phyloP scores from a whole-genome alignment of 192 early-diverging fungal genomes.

The Chytriomyces sp. region DNA sequence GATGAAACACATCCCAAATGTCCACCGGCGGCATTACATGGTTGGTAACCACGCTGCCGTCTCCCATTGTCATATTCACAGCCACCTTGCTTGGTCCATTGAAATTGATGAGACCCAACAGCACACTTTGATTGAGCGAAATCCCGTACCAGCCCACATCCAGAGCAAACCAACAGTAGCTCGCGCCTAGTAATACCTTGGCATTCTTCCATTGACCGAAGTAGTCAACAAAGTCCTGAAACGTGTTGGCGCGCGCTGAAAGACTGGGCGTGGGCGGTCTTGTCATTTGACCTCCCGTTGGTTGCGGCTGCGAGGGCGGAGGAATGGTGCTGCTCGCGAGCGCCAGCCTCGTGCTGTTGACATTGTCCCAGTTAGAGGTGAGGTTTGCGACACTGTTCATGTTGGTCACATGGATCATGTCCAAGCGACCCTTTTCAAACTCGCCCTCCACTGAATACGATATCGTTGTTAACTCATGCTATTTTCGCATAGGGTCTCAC shows the following conservation, averaged over 20 bases:
- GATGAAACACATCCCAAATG: constrained; percentile 27
- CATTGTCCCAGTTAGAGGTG: too few relatives aligned
- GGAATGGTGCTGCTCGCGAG: neutral
- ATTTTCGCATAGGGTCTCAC: constrained; percentile 88
- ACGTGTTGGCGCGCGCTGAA: constrained; percentile 7
- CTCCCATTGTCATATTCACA: constrained; percentile 36
- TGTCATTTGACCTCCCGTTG: too few relatives aligned
- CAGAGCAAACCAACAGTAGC: constrained; percentile 46
- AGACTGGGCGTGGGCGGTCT: too few relatives aligned
- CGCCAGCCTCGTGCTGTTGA: too few relatives aligned
- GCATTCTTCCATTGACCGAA: constrained; percentile 79
- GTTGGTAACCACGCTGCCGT: too few relatives aligned
- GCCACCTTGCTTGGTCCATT: constrained; percentile 5
- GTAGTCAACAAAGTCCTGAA: constrained; percentile 43
- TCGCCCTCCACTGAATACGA: constrained; percentile 48
- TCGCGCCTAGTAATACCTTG: constrained; percentile 65
- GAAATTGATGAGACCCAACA: constrained; percentile 12
- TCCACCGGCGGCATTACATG: constrained; percentile 57
- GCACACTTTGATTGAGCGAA: constrained; percentile 10
- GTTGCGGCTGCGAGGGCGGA: constrained; percentile 9
- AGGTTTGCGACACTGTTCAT: too few relatives aligned
- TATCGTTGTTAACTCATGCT: constrained; percentile 66
- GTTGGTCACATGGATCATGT: too few relatives aligned
- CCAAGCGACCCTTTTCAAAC: constrained; percentile 12
- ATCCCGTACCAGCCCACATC: constrained; percentile 52